These are phyloP conservation scores for Colletotrichum magnum DNA, from an alignment of 2,329 filamentous ascomycete species.

Conservation along the genomic window DNA sequence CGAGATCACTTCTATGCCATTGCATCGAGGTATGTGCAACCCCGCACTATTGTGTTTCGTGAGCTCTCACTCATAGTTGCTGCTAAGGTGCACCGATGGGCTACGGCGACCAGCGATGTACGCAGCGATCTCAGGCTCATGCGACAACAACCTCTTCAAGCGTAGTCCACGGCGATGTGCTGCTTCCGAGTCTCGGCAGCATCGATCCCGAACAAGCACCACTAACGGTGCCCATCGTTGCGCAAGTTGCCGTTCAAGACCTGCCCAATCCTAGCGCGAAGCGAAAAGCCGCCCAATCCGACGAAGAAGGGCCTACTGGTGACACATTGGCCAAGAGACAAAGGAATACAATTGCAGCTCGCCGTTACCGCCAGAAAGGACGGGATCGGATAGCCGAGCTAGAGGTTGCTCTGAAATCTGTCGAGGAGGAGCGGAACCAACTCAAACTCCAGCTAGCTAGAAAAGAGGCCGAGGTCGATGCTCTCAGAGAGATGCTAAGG, in stretches of 20 bases:
- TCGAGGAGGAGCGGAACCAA: conserved; percentile 69
- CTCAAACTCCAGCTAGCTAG: conserved; percentile 69
- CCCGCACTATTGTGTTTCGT: not conserved
- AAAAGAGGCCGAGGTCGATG: conserved; percentile 71
- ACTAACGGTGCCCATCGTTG: not conserved
- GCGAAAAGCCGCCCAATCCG: not conserved
- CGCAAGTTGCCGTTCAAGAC: not conserved
- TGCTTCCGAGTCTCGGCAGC: not conserved
- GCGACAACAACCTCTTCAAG: not conserved
- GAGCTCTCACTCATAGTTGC: not conserved
- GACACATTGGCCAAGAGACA: conserved; percentile 61
- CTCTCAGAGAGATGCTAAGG: conserved; percentile 53
- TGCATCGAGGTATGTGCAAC: not conserved
- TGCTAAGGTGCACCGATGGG: not conserved
- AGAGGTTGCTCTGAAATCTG: conserved; percentile 66
- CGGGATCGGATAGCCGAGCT: conserved; percentile 71
- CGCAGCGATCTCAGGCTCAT: not conserved
- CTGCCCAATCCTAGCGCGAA: not conserved
- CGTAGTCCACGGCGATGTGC: not conserved
- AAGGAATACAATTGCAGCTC: conserved; percentile 74
- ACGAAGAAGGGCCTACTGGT: not conserved
- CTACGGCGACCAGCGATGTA: not conserved
- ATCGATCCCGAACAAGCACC: not conserved
- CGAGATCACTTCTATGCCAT: not conserved
- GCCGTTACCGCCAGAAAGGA: conserved; percentile 74